Base-by-base conservation (phyloP, 2,329 filamentous ascomycete species). In the Aspergillus neoniger region DNA sequence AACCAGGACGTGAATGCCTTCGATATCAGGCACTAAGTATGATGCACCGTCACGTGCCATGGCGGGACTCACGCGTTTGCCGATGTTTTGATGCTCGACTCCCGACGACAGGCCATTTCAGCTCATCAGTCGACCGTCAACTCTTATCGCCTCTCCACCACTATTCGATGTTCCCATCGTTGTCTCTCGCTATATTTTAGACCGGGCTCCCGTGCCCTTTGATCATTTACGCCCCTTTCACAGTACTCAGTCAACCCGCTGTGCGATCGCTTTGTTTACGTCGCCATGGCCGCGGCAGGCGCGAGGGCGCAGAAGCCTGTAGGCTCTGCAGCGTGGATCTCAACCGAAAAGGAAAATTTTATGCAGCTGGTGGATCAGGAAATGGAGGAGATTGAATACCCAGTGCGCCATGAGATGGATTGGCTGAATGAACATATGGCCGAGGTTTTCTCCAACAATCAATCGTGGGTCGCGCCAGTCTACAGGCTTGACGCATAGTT, bases 401-500 rank as follows among this genome's bases (percentile, higher is more conserved):
- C 92, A 30, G 93, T 91, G 63, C 87, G 91, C 60, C 96, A 98
- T 78, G 95, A 99, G 76, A 82, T 98, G 72, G 93, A 98, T 74
- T 99, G 95, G 95, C 82, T 99, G 69, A 98, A 99, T 72, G 95
- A 98, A 79, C 95, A 99, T 76, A 97, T 99, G 94, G 87, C 87
- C 53, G 92, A 96, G 65, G 91, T 99, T 71, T 96, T 98, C 75
- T 89, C 88, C 70, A 88, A 89, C 69, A 90, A 92, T 72, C 87
- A 93, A 78, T 86, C 92, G 95, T 97, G 86, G 71, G 90, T 84
- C 58, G 61, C 60, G 58, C 63, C 63, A 59, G 44, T 23, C 10
- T 44, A 43, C 14, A 39, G 25, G 60, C 54, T 12, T 23, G 14
- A 39, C 25, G 63, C 56, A 57, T 55, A 15, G 15, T 21, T 38